Base-by-base conservation (phyloP, 2,329 filamentous ascomycete genomes). In the Calycina marina region DNA sequence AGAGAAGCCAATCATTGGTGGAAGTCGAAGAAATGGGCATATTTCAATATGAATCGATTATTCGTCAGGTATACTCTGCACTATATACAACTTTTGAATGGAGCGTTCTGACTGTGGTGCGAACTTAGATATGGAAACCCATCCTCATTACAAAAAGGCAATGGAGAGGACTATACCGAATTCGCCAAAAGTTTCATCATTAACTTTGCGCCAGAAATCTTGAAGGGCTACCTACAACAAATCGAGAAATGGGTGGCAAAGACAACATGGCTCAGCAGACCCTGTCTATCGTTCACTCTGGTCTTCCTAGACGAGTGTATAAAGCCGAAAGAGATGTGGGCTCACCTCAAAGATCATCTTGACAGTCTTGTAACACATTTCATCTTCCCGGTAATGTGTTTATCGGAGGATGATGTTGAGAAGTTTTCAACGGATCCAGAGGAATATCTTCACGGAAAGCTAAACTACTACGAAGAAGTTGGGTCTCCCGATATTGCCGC, bases 1-100 rank as follows among this genome's bases (percentile, higher is more conserved):
- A 74, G 90, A 36, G 90, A 96, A 58, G 72, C 78, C 49, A 86
- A 93, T 54, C 85, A 94, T 56, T 98, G 90, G 88, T 98, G 88
- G 88, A 98, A 96, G 65, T 82, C 86, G 42, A 96, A 96, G 75
- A 98, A 98, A 60, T 96, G 90, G 90, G 81, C 88, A 10, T 98
- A 94, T 58, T 93, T 90, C 51, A 96, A 96, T 57, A 61, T 98
- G 47, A 98, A 98, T 61, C 73, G 90, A 40, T 71, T 98, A 12
- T 98, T 90, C 52, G 86, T 96, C 46, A 72, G 84, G 81, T 88
- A 61, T 40, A 67, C 55, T 22, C 27, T 35, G n/a, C n/a, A n/a
- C n/a, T n/a, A n/a, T n/a, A n/a, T n/a, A n/a, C n/a, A n/a, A n/a
- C n/a, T n/a, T n/a, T n/a, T n/a, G n/a, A n/a, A n/a, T n/a, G n/a